A percentile compares a stretch with the other conserved stretches of the same genome.
phyloP scores from a whole-genome alignment of 371 early-diverging fungal genomes.

The Gilbertella persicaria region DNA sequence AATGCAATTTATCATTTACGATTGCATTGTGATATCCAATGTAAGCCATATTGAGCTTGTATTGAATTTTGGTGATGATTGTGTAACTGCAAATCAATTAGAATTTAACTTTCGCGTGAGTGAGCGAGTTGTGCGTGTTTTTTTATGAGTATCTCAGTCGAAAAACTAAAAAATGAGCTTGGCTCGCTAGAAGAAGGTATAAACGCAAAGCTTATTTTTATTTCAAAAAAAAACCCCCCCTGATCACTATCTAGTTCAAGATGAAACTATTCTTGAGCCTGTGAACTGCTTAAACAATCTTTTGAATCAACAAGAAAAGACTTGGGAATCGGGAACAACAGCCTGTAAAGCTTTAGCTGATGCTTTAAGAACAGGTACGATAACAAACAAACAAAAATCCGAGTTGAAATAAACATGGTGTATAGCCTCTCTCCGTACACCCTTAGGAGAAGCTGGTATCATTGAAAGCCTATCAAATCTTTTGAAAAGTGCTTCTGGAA shows the following conservation, averaged over 20 bases:
- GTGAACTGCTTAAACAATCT: conserved; percentile 8
- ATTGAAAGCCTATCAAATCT: conserved; percentile 39
- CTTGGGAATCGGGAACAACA: conserved; percentile 7
- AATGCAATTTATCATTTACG: too few species aligned
- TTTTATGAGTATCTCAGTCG: background rate
- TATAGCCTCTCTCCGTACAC: conserved; percentile 48
- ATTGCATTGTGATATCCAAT: too few species aligned
- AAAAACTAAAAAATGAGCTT: background rate
- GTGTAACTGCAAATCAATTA: too few species aligned
- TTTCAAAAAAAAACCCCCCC: background rate
- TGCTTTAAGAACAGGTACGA: conserved; percentile 14
- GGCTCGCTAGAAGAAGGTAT: background rate
- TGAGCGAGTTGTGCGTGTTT: too few species aligned
- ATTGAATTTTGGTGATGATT: too few species aligned
- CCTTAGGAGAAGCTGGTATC: conserved; percentile 46
- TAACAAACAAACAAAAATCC: background rate
- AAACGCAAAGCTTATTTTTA: background rate
- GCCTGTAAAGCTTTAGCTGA: conserved; percentile 22
- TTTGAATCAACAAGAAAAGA: conserved; percentile 3
- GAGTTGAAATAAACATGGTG: background rate
- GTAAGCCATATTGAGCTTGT: too few species aligned
- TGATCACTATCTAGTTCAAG: background rate
- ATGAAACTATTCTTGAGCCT: conserved; percentile 2
- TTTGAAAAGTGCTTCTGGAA: conserved; percentile 31
- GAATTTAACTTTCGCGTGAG: too few species aligned